Percentiles rank a stretch among this genome's conserved stretches.
Evolutionary conservation across 306 rosid species (phyloP).

Genomic region (Cicer chorassanicum): DNA sequence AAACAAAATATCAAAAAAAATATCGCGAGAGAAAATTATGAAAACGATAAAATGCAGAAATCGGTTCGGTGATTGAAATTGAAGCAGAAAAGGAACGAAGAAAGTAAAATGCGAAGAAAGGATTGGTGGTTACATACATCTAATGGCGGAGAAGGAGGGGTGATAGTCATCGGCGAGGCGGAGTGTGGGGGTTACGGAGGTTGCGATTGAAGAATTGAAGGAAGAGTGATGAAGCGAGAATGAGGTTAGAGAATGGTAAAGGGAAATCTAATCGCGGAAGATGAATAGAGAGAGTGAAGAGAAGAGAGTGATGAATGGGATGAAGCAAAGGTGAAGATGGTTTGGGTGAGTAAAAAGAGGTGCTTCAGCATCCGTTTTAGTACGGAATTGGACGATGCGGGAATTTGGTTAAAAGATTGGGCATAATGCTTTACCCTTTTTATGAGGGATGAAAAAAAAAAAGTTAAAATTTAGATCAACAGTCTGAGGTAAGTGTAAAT

Average conservation of each 20-base stretch:
- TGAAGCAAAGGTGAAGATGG: constrained; percentile 4
- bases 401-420: constrained; percentile 17
- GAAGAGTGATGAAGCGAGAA: neutral
- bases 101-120: neutral
- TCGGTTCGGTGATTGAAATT: constrained; percentile 3
- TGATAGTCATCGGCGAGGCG: constrained; percentile 33
- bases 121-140: constrained; percentile 57
- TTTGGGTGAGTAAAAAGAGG: neutral
- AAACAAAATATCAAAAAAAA: neutral
- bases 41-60: neutral
- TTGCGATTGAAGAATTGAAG: constrained; percentile 28
- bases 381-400: constrained; percentile 27
- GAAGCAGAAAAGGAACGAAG: neutral
- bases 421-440: neutral
- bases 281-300: neutral
- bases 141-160: constrained; percentile 58
- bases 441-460: too few species aligned
- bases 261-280: neutral
- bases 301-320: constrained; percentile 23
- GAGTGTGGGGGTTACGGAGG: neutral
- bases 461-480: too few species aligned
- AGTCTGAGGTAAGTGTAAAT: too few species aligned
- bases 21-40: neutral
- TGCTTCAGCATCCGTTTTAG: constrained; percentile 20
- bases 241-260: neutral